These are phyloP conservation scores for Hansenula lynferdii DNA, from an alignment of 1,139 yeast genomes.

Conservation along the genomic window DNA sequence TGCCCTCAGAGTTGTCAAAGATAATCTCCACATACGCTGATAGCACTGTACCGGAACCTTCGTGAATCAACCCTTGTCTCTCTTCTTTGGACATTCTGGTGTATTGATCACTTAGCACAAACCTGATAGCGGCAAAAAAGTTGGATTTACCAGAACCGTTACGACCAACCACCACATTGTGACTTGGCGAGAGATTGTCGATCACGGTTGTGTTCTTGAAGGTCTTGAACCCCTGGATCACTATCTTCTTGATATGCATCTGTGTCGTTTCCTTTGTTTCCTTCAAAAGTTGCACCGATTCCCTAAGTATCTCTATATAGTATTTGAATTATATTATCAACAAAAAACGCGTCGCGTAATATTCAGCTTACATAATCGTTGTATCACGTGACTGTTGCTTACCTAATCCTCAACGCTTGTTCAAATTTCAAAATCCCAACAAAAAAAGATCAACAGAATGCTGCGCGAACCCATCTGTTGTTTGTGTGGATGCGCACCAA, in stretches of 20 bases:
- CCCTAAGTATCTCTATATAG: no score
- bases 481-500: neutral
- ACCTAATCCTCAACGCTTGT: no score
- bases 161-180: slow-evolving; percentile 89
- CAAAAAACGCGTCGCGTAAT: neutral
- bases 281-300: no score
- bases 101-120: slow-evolving; percentile 88
- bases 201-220: slow-evolving; percentile 81
- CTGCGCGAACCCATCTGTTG: neutral
- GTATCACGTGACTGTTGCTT: no score
- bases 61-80: slow-evolving; percentile 83
- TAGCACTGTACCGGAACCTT: slow-evolving; percentile 88
- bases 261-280: neutral
- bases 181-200: slow-evolving; percentile 72
- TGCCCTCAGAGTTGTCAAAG: slow-evolving; percentile 74
- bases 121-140: slow-evolving; percentile 92
- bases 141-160: slow-evolving; percentile 98
- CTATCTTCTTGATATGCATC: slow-evolving; percentile 44
- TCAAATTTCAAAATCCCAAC: neutral
- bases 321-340: no score
- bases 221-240: slow-evolving; percentile 92
- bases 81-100: slow-evolving; percentile 87
- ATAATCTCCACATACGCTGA: slow-evolving; percentile 90
- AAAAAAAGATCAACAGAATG: neutral
- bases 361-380: no score